Percentiles rank a stretch among this genome's conserved stretches.
These are phyloP conservation scores for Plasmopara viticola DNA, from an alignment of 352 stramenopile genomes.

Conservation along the genomic window DNA sequence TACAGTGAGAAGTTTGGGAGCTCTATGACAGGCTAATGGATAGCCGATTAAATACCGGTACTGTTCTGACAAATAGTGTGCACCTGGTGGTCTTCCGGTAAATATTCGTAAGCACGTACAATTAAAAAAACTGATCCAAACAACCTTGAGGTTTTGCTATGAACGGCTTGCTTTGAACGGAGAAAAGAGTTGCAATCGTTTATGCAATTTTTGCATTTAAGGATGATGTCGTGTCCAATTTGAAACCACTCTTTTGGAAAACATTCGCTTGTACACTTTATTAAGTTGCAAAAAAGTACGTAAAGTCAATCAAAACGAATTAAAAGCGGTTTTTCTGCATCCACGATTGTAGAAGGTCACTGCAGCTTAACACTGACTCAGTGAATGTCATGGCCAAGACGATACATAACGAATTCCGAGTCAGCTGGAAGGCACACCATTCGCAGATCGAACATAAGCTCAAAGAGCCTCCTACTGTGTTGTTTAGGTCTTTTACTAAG, in stretches of 20 bases:
- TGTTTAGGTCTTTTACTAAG: slow-evolving; percentile 11
- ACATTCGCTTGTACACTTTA: slow-evolving; percentile 21
- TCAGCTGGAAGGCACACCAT: slow-evolving; percentile 41
- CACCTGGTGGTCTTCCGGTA: slow-evolving; percentile 28
- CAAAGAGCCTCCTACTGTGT: background rate
- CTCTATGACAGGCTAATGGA: slow-evolving; percentile 21
- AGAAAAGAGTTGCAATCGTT: slow-evolving; percentile 14
- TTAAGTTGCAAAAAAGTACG: slow-evolving; percentile 16
- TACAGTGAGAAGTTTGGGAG: slow-evolving; percentile 9
- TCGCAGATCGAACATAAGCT: slow-evolving; percentile 12
- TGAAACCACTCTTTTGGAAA: slow-evolving; percentile 5
- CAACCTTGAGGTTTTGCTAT: slow-evolving; percentile 45
- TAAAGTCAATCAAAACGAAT: slow-evolving; percentile 15
- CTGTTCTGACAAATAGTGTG: slow-evolving; percentile 36
- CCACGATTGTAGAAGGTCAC: background rate
- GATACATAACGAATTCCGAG: slow-evolving; percentile 38
- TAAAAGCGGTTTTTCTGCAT: slow-evolving; percentile 11
- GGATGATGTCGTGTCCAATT: slow-evolving; percentile 19
- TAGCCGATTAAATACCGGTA: slow-evolving; percentile 37
- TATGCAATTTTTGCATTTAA: slow-evolving; percentile 36
- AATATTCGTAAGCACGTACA: slow-evolving; percentile 24
- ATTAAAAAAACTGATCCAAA: slow-evolving; percentile 26
- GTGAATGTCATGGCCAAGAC: slow-evolving; percentile 27
- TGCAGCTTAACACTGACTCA: slow-evolving; percentile 22
- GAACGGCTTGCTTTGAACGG: slow-evolving; percentile 29